Evolutionary conservation across 345 rosid species (phyloP), one percentile per base, ranked within the genome.

Genomic region (Draba incana): DNA sequence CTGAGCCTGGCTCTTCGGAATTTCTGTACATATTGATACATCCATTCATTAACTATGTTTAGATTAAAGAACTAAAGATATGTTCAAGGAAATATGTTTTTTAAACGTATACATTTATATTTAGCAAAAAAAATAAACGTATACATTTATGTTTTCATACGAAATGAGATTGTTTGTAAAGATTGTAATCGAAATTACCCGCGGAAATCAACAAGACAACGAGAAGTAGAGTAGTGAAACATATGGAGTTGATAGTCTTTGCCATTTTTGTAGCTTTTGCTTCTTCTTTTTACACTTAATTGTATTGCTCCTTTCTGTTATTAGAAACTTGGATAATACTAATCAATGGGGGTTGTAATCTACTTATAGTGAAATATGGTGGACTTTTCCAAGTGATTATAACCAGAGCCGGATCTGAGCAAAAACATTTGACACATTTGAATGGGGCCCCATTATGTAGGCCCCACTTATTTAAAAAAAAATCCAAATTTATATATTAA

Each of bases 261-360:
- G 56, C 56, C 56, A 51, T 51, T 25, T 50, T 51, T 27, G 35
- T 51, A 51, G 35, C 56, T 12, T 51, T 25, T 51, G 15, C 9
- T 25, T 25, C 15, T 51, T 51, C 23, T 51, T 20, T 25, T 24
- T 20, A 51, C 56, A 51, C 35, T 51, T 27, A 11, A 12, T 10
- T 25, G 11, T 20, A 2, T 51, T 51, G 56, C 35, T 51, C 25
- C 14, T 44, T 44, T 51, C 5, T 51, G 30, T 51, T 4, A 25
- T 27, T 9, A 51, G 35, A 51, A 27, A 51, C 35, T 51, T 51
- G 15, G 11, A 10, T 27, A 35, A 51, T 25, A 51, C 15, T 51
- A 25, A 25, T 25, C 35, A 20, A 27, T 25, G 15, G 9, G 56
- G 15, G 15, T 51, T 51, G 35, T 28, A 51, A 5, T 51, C 35